Evolutionary conservation across 169 alveolate species (phyloP).

Genomic region (Besnoitia besnoiti): DNA sequence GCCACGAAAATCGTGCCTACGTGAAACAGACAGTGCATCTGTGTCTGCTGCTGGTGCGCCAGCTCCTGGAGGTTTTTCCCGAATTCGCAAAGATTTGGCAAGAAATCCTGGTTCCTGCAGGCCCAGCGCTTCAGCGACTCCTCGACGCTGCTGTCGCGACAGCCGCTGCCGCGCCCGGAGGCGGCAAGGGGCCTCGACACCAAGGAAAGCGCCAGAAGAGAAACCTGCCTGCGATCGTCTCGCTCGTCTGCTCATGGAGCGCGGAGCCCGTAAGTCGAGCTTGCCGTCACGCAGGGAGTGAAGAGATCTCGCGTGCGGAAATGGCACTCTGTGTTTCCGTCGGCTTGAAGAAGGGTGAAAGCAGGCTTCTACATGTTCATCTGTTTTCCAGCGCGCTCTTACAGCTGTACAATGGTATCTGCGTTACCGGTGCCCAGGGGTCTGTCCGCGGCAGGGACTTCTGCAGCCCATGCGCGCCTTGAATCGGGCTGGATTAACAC

Average conservation of each 20-base stretch:
- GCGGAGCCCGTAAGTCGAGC: constrained; percentile 50
- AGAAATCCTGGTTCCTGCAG: constrained; percentile 44
- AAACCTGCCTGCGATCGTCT: constrained; percentile 38
- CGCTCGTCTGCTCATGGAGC: constrained; percentile 63
- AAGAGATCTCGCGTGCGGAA: background rate
- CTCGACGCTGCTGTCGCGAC: constrained; percentile 65
- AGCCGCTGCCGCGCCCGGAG: constrained; percentile 60
- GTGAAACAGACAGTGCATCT: constrained; percentile 46
- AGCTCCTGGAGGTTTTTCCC: constrained; percentile 37
- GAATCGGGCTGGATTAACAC: too few species aligned
- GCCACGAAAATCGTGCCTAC: background rate
- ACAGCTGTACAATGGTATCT: too few species aligned
- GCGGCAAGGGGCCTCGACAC: background rate
- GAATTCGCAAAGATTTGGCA: constrained; percentile 47
- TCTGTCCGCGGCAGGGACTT: too few species aligned
- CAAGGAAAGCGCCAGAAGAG: background rate
- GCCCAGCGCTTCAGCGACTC: constrained; percentile 53
- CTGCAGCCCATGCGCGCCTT: too few species aligned
- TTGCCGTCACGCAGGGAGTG: background rate
- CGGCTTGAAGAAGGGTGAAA: too few species aligned
- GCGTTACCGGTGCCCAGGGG: too few species aligned
- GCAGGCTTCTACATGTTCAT: too few species aligned
- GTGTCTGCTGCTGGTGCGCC: constrained; percentile 34
- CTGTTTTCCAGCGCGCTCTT: too few species aligned
- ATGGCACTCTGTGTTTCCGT: background rate